These are phyloP conservation scores for Amphibolis antarctica DNA, from an alignment of 106 monocot genomes.

Conservation along the genomic window DNA sequence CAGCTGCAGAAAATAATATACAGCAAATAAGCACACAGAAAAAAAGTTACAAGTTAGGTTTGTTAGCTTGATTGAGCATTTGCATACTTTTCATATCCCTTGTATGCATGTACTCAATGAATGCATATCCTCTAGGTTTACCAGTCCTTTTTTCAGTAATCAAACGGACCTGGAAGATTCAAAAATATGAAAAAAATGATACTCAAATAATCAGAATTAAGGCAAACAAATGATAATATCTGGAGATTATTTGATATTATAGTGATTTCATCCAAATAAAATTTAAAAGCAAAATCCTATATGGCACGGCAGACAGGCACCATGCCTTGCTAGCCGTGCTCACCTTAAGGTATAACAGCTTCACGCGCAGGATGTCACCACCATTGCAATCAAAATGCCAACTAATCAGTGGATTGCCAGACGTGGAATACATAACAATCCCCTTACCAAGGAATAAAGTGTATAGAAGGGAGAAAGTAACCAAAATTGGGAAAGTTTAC, in stretches of 20 bases:
- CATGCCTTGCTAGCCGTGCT: constrained; percentile 96
- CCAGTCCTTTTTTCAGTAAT: constrained; percentile 72
- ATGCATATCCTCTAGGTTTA: constrained; percentile 95
- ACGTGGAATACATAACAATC: constrained; percentile 29
- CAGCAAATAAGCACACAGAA: background rate
- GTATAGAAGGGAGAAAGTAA: constrained; percentile 16
- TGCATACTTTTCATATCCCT: constrained; percentile 96
- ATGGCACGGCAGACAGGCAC: constrained; percentile 96
- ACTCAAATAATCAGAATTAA: background rate
- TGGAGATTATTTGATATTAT: too few species aligned
- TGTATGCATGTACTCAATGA: constrained; percentile 88
- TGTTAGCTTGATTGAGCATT: background rate
- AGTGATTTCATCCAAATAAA: background rate
- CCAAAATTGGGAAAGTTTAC: too few species aligned
- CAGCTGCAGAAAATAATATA: constrained; percentile 39
- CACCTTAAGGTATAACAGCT: constrained; percentile 85
- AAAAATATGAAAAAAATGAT: constrained; percentile 5
- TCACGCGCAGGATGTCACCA: constrained; percentile 59
- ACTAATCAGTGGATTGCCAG: constrained; percentile 35
- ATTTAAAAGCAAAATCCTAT: constrained; percentile 30
- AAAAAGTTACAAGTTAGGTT: background rate
- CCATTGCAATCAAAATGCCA: constrained; percentile 64
- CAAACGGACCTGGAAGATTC: constrained; percentile 54
- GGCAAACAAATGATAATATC: background rate
- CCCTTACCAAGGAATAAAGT: constrained; percentile 86